Percentiles rank a stretch among this genome's conserved stretches.
phyloP scores from a whole-genome alignment of 208 protist genomes.

The Vickermania ingenoplastis region DNA sequence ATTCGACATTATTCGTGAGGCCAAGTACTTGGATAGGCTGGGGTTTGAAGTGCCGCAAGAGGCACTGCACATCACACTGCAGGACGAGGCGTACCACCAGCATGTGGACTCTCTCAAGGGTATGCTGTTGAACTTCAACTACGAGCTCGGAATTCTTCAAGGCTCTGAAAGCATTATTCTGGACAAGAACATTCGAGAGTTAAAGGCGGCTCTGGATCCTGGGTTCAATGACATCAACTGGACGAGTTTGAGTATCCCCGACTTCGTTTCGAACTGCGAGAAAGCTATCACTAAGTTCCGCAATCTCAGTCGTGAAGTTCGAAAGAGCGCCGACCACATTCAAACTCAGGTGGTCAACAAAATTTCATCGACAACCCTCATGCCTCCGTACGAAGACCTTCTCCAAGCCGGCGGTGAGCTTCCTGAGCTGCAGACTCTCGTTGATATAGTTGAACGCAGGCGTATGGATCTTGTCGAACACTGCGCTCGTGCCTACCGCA shows the following conservation, averaged over 20 bases:
- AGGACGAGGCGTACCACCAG: constrained; percentile 96
- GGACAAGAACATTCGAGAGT: constrained; percentile 72
- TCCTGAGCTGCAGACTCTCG: constrained; percentile 88
- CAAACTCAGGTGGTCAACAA: constrained; percentile 88
- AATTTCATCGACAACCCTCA: constrained; percentile 76
- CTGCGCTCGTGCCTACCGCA: constrained; percentile 89
- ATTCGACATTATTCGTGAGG: constrained; percentile 93
- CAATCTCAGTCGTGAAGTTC: constrained; percentile 91
- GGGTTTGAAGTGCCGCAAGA: constrained; percentile 94
- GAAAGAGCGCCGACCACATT: constrained; percentile 93
- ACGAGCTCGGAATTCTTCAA: constrained; percentile 72
- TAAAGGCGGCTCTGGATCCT: constrained; percentile 87
- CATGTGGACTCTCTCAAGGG: constrained; percentile 92
- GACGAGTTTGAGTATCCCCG: constrained; percentile 96
- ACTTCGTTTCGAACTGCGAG: constrained; percentile 92
- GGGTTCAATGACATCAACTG: constrained; percentile 96
- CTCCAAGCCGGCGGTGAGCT: constrained; percentile 79
- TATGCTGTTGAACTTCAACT: constrained; percentile 91
- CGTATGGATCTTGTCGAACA: constrained; percentile 70
- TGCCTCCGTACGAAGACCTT: constrained; percentile 70
- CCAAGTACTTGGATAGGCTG: constrained; percentile 96
- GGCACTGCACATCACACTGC: constrained; percentile 95
- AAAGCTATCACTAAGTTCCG: constrained; percentile 95
- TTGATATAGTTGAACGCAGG: constrained; percentile 85
- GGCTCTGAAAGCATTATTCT: constrained; percentile 90